phyloP scores from a whole-genome alignment of 192 early-diverging fungal species.

The Coemansia sp. region DNA sequence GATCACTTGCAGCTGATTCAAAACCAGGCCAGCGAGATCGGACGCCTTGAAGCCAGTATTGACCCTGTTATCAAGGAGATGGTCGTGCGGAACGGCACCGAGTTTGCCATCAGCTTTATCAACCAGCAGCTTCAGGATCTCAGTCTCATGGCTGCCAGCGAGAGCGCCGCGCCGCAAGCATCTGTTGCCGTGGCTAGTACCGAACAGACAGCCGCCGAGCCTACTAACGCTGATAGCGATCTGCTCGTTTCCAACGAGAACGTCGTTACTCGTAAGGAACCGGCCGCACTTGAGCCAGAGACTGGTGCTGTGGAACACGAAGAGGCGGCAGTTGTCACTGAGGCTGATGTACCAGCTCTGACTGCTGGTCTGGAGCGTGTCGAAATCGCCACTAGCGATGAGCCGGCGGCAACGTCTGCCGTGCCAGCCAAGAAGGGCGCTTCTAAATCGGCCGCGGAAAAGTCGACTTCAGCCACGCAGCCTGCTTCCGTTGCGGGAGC shows the following conservation, averaged over 20 bases:
- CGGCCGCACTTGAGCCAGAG: background rate
- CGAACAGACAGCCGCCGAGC: background rate
- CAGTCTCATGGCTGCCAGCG: conserved; percentile 21
- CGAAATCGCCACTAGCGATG: background rate
- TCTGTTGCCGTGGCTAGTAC: background rate
- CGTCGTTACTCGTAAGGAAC: background rate
- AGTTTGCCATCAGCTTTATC: conserved; percentile 44
- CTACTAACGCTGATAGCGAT: background rate
- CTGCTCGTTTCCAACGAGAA: background rate
- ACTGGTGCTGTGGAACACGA: background rate
- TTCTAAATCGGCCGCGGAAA: background rate
- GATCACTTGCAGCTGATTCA: conserved; percentile 35
- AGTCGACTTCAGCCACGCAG: background rate
- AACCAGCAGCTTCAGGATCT: conserved; percentile 44
- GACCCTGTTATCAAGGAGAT: conserved; percentile 52
- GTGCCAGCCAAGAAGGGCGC: background rate
- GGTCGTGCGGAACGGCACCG: conserved; percentile 32
- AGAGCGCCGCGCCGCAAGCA: conserved; percentile 1
- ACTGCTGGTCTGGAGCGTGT: background rate
- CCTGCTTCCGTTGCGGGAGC: background rate
- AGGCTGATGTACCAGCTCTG: background rate
- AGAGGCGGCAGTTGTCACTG: background rate
- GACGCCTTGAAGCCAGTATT: conserved; percentile 37
- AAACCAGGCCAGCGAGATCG: conserved; percentile 32
- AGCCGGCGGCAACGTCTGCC: background rate